Evolutionary conservation across 1,284 basidiomycete species (phyloP).

Genomic region (Tilletiaria anomala): DNA sequence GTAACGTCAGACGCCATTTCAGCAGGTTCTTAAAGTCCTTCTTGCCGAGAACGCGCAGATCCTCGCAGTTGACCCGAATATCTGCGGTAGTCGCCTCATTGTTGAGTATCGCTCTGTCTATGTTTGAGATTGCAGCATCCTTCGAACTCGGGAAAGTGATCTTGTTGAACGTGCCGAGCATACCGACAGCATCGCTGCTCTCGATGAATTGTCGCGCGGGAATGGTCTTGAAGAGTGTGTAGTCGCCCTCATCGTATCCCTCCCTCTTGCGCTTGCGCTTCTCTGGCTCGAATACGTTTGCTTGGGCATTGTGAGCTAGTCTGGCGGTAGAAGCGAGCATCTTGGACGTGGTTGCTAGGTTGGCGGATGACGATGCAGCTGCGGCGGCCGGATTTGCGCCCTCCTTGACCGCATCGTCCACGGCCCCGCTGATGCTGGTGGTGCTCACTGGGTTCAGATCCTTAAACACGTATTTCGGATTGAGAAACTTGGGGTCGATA

Average conservation of each 20-base stretch:
- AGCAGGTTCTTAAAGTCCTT: conserved; percentile 87
- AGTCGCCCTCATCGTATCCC: conserved; percentile 90
- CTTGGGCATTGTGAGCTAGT: conserved; percentile 28
- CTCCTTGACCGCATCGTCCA: not conserved
- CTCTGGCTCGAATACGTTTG: conserved; percentile 90
- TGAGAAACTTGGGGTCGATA: conserved; percentile 96
- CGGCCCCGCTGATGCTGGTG: conserved; percentile 1
- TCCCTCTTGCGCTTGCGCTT: conserved; percentile 86
- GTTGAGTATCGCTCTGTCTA: conserved; percentile 49
- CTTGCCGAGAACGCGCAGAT: conserved; percentile 93
- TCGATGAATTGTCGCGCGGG: conserved; percentile 62
- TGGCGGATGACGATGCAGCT: no score
- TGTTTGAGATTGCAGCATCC: not conserved
- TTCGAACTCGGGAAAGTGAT: conserved; percentile 52
- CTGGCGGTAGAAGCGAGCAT: conserved; percentile 5
- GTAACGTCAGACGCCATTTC: conserved; percentile 58
- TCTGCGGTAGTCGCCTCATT: conserved; percentile 49
- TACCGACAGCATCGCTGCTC: conserved; percentile 46
- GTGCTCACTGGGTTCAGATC: conserved; percentile 47
- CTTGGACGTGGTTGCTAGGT: conserved; percentile 7
- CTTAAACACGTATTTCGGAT: conserved; percentile 95
- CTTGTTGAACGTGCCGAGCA: conserved; percentile 70
- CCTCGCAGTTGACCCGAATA: conserved; percentile 65
- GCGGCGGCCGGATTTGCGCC: no score
- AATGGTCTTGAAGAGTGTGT: conserved; percentile 69